Base-by-base conservation (phyloP, 192 early-diverging fungal species). In the Lobosporangium transversale region DNA sequence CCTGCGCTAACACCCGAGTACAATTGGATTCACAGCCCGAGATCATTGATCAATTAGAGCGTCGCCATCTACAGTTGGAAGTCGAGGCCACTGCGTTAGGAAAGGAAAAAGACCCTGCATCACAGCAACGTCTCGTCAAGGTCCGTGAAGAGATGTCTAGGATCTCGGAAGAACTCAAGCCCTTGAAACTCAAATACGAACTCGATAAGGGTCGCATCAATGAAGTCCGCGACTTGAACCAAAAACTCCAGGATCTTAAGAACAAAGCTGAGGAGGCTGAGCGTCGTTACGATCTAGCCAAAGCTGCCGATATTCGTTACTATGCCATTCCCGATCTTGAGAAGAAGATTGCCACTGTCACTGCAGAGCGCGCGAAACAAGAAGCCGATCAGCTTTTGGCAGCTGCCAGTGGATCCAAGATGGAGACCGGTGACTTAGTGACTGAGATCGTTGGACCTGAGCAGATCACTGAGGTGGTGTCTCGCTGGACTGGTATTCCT, bases 21-120 rank as follows among this genome's bases (percentile, higher is more conserved):
- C 97, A 99, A 78, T 86, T 98, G 18, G 98, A 99, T 70, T 94
- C 95, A 9, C 93, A 96, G 68, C 98, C 98, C 6, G 98, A 99
- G 83, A 83, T 89, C 57, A 98, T 99, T 51, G 98, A 99, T 80
- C 86, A 90, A 3, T 85, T 99, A n/a, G 96, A 99, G 65, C 92
- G 98, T 40, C 90, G 89, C 35, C 87, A 90, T 57, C 81, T 98
- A 33, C 98, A 98, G 82, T 84, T 98, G 10, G 97, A 99, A 79
- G 92, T 99, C 55, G 98, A 99, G 83, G 91, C 92, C 36, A 95
- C 91, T 2, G 98, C 98, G 0, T 83, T 99, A 53, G 83, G 83
- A 47, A 97, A 97, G 83, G 98, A 99, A 70, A 97, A 97, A 71
- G 94, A 95, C 66, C 66, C 88, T 23, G 87, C 86, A 5, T 92